Evolutionary conservation across 2,329 filamentous ascomycete genomes (phyloP).

Genomic region (Verticillium isaacii): DNA sequence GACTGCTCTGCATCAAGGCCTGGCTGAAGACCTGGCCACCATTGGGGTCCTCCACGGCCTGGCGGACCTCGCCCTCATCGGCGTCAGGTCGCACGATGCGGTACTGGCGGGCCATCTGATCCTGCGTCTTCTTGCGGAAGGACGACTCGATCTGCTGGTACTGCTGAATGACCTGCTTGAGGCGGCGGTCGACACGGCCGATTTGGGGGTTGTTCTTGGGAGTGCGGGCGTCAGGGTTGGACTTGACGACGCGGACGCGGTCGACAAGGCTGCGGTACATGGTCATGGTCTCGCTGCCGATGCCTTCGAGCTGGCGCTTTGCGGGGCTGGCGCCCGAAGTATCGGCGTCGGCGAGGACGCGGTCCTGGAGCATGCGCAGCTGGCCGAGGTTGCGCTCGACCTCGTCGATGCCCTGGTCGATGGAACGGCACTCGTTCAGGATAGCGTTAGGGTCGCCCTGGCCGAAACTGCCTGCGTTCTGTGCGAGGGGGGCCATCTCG

Average conservation of each 20-base stretch:
- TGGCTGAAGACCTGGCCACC: conserved; percentile 77
- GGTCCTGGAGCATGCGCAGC: conserved; percentile 66
- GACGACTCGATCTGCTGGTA: conserved; percentile 78
- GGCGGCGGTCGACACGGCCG: conserved; percentile 69
- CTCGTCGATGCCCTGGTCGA: conserved; percentile 71
- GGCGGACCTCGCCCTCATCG: conserved; percentile 69
- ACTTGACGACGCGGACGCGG: conserved; percentile 78
- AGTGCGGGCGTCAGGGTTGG: conserved; percentile 68
- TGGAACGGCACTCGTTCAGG: conserved; percentile 77
- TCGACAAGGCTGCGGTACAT: conserved; percentile 75
- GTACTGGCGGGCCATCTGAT: conserved; percentile 85
- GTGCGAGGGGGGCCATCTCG: conserved; percentile 65
- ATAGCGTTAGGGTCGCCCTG: conserved; percentile 66
- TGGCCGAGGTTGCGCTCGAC: conserved; percentile 69
- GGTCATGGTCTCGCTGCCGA: conserved; percentile 76
- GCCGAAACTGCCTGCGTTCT: conserved; percentile 42
- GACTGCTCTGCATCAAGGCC: conserved; percentile 75
- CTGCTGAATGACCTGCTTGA: conserved; percentile 75
- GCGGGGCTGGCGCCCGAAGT: conserved; percentile 61
- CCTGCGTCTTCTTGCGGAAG: conserved; percentile 74
- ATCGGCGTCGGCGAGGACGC: conserved; percentile 70
- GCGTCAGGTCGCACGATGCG: conserved; percentile 83
- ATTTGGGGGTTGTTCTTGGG: conserved; percentile 76
- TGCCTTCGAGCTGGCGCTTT: conserved; percentile 65
- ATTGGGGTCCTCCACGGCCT: conserved; percentile 66